Conservation (phyloP, 257 asterid species). For the Avicennia marina region DNA sequence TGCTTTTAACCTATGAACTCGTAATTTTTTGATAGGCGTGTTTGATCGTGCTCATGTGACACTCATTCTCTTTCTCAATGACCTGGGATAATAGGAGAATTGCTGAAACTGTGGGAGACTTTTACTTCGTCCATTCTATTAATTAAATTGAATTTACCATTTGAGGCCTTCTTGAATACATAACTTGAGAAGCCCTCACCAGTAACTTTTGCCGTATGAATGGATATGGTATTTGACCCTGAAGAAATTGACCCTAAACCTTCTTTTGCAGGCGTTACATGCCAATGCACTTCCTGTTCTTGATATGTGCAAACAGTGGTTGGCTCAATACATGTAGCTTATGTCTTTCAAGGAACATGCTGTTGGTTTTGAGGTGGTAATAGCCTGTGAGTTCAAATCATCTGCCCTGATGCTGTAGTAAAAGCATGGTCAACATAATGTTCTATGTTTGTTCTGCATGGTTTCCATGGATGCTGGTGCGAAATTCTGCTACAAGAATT, state of each 20-base stretch:
- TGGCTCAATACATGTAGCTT: constrained; percentile 83
- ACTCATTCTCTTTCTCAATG: too few species aligned
- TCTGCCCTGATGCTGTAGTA: constrained; percentile 4
- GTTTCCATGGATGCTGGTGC: constrained; percentile 10
- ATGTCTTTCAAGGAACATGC: constrained; percentile 8
- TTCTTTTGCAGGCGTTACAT: constrained; percentile 74
- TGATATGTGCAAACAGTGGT: constrained; percentile 98
- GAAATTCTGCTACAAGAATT: constrained; percentile 1
- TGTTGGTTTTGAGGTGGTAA: constrained; percentile 22
- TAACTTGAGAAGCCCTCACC: too few species aligned
- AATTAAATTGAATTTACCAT: too few species aligned
- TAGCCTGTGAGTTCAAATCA: constrained; percentile 5
- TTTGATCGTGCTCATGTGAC: too few species aligned
- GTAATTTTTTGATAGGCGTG: too few species aligned
- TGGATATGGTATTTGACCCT: background rate
- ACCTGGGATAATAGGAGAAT: too few species aligned
- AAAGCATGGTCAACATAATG: constrained; percentile 9
- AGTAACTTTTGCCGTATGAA: background rate
- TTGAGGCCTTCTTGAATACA: too few species aligned
- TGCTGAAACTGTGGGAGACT: too few species aligned
- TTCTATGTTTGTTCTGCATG: background rate
- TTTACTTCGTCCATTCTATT: too few species aligned
- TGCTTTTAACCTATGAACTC: too few species aligned
- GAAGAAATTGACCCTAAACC: background rate
- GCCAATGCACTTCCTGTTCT: constrained; percentile 98